Evolutionary conservation across 768 basidiomycete genomes (phyloP).

Genomic region (Trametes cinnabarina): DNA sequence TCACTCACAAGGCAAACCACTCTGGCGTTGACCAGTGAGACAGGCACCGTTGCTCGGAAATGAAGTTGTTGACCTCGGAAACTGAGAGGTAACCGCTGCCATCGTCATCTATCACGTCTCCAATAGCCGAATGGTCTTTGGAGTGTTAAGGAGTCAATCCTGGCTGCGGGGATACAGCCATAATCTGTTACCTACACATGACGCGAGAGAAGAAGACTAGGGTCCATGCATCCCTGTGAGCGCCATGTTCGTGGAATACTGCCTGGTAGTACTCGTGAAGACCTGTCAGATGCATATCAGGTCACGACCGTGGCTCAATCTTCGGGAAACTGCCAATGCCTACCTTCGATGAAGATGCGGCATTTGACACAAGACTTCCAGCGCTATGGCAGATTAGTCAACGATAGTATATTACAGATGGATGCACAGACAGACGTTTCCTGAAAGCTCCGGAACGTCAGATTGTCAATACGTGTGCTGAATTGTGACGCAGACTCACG

Average conservation of each 20-base stretch:
- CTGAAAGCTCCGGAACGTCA: neutral
- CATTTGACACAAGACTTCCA: constrained; percentile 11
- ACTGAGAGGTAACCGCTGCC: constrained; percentile 12
- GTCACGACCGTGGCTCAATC: no score
- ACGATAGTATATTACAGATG: no score
- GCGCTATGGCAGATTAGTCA: neutral
- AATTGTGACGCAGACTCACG: no score
- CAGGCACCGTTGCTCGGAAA: neutral
- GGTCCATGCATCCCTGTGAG: constrained; percentile 10
- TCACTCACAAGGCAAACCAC: constrained; percentile 16
- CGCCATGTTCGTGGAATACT: neutral
- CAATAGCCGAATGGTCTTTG: constrained; percentile 14
- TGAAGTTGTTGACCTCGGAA: constrained; percentile 13
- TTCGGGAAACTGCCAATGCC: neutral
- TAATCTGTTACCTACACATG: constrained; percentile 1
- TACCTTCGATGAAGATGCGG: constrained; percentile 8
- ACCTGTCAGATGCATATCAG: neutral
- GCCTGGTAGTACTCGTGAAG: constrained; percentile 1
- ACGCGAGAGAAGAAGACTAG: constrained; percentile 6
- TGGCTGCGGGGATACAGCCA: neutral
- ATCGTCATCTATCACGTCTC: constrained; percentile 11
- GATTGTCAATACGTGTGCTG: no score
- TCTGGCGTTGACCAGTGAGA: constrained; percentile 2
- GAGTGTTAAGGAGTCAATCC: no score
- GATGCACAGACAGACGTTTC: constrained; percentile 1